These are phyloP conservation scores for Monascus purpureus DNA, from an alignment of 495 filamentous ascomycete genomes.

Conservation along the genomic window DNA sequence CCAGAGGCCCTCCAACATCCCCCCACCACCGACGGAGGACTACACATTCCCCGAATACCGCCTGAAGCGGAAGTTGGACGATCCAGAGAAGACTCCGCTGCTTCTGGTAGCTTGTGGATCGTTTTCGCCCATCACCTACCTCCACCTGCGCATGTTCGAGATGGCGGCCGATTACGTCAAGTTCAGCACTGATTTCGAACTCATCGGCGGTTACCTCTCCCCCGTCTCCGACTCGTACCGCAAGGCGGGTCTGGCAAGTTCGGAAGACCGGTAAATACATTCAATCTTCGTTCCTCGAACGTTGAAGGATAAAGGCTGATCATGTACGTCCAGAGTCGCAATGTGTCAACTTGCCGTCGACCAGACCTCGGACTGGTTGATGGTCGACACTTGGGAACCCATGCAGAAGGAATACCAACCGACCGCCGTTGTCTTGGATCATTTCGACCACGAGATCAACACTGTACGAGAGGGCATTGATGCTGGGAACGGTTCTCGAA, in stretches of 20 bases:
- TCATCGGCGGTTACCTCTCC: constrained; percentile 71
- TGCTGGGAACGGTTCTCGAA: constrained; percentile 42
- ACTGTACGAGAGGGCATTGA: constrained; percentile 59
- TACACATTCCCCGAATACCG: constrained; percentile 65
- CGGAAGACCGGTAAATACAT: constrained; percentile 47
- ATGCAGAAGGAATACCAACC: constrained; percentile 70
- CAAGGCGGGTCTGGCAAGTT: constrained; percentile 71
- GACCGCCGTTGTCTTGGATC: constrained; percentile 76
- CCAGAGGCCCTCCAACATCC: constrained; percentile 9
- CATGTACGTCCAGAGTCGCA: constrained; percentile 33
- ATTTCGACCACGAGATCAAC: constrained; percentile 84
- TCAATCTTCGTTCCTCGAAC: not conserved
- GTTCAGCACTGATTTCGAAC: constrained; percentile 72
- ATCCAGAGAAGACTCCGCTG: constrained; percentile 59
- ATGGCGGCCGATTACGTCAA: constrained; percentile 73
- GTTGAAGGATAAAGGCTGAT: too few relatives aligned
- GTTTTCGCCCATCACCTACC: constrained; percentile 69
- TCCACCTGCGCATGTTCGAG: constrained; percentile 91
- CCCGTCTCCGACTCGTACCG: constrained; percentile 80
- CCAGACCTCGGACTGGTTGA: constrained; percentile 59
- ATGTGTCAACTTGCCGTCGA: constrained; percentile 75
- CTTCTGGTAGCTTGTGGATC: constrained; percentile 84
- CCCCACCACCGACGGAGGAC: constrained; percentile 26
- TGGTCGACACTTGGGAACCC: constrained; percentile 75
- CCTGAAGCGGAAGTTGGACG: constrained; percentile 51